Conservation (phyloP, 1,284 basidiomycete genomes). For the Baeospora myosura region DNA sequence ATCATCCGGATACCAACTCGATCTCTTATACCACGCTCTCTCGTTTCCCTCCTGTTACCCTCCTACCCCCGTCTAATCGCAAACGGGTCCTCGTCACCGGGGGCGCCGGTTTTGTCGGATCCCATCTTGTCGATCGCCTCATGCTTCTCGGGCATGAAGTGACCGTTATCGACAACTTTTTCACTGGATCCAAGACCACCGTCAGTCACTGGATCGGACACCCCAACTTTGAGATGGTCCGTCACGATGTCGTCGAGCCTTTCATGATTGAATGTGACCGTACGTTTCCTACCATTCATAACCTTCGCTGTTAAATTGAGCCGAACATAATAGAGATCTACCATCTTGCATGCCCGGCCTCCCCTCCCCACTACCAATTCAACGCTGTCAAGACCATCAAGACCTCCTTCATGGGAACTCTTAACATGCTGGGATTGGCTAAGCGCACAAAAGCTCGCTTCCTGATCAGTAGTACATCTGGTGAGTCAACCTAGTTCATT, state of each 20-base stretch:
- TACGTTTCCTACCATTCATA: too few relatives aligned
- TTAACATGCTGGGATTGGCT: constrained; percentile 98
- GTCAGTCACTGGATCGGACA: constrained; percentile 94
- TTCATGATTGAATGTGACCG: constrained; percentile 97
- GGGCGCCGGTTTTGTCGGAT: constrained; percentile 96
- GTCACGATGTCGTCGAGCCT: constrained; percentile 94
- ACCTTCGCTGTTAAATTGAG: constrained; percentile 1
- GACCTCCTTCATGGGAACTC: constrained; percentile 93
- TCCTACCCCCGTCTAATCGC: constrained; percentile 69
- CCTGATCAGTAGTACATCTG: constrained; percentile 89
- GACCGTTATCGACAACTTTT: constrained; percentile 96
- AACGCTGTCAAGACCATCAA: constrained; percentile 97
- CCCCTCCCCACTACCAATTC: constrained; percentile 92
- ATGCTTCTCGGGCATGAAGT: constrained; percentile 98
- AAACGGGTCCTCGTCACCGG: constrained; percentile 93
- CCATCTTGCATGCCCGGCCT: constrained; percentile 93
- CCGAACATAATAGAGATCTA: constrained; percentile 76
- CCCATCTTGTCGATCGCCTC: constrained; percentile 92
- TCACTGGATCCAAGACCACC: constrained; percentile 93
- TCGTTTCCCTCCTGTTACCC: constrained; percentile 86
- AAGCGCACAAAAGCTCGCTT: constrained; percentile 96
- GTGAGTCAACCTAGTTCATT: constrained; percentile 30
- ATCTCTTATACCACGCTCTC: constrained; percentile 90
- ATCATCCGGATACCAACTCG: constrained; percentile 65
- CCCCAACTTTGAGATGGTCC: constrained; percentile 96